These are phyloP conservation scores for Ogataea salicorniae DNA, from an alignment of 805 yeast species.

Conservation along the genomic window DNA sequence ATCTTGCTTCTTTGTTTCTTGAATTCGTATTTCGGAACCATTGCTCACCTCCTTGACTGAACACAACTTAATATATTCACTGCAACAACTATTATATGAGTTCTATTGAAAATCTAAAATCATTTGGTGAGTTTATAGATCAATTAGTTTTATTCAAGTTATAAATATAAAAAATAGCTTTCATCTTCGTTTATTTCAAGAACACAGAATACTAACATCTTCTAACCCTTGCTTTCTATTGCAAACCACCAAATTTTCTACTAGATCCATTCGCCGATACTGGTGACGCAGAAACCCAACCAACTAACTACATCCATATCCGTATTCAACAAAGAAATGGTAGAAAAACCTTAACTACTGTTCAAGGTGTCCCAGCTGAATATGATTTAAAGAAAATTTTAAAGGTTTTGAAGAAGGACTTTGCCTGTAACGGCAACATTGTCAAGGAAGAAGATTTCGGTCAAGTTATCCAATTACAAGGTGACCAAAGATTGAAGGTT, in stretches of 20 bases:
- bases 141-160: not conserved
- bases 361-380: constrained; percentile 94
- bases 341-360: constrained; percentile 96
- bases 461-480: constrained; percentile 95
- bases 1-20: not conserved
- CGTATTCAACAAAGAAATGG: constrained; percentile 99
- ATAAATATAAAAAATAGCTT: too few relatives aligned
- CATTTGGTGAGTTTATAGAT: constrained; percentile 50
- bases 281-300: constrained; percentile 98
- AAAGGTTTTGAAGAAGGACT: constrained; percentile 92
- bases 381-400: constrained; percentile 91
- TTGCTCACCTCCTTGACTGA: too few relatives aligned
- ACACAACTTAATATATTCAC: not conserved
- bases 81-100: constrained; percentile 45
- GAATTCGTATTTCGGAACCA: not conserved
- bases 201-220: not conserved
- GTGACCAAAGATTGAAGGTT: constrained; percentile 97
- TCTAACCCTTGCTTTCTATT: not conserved
- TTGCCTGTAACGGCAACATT: constrained; percentile 97
- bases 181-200: too few relatives aligned
- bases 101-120: constrained; percentile 87
- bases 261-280: constrained; percentile 98
- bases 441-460: constrained; percentile 96
- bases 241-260: not conserved
- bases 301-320: constrained; percentile 92